Evolutionary conservation across 192 early-diverging fungal genomes (phyloP), one percentile per base, ranked within the genome.

Genomic region (Coemansia sp.): DNA sequence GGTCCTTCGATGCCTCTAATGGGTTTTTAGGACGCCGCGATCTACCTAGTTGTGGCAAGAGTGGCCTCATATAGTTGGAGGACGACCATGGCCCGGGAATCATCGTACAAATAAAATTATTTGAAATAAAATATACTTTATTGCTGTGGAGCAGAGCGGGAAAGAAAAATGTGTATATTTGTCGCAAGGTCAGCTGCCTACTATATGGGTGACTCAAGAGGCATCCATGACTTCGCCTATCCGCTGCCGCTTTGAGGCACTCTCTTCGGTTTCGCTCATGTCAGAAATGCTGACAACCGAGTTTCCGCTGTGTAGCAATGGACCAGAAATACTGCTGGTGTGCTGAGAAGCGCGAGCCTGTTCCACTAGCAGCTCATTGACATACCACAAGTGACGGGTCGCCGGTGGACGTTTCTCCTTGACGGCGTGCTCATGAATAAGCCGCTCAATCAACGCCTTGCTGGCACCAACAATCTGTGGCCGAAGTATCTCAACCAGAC

Each of bases 371-470:
- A 60, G 61, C 11, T 64, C 67, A 9, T 68, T 79, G 19, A 84
- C 74, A 61, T 70, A 74, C 82, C 82, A 84, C 45, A 74, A n/a
- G 3, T 58, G 55, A 11, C 76, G 74, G 10, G 77, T 69, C 1
- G 70, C 42, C 0, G 74, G 69, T 1, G 74, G 69, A 5, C 82
- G 77, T 55, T 77, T 84, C 42, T 84, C 82, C 64, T 84, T 84
- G 34, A 65, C 44, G 41, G 76, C 82, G 41, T 79, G 68, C 51
- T 79, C 77, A 31, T 79, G 68, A 22, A 84, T 77, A 40, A 73
- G 61, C 12, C 77, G 73, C 66, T 84, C 82, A 34, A 78, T 71
- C 62, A 79, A 74, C n/a, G 71, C 68, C 56, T 84, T 84, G 40
- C 68, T 77, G 11, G 72, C 71, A 1, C 62, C 67, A 1, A 74